phyloP scores from a whole-genome alignment of 2,329 filamentous ascomycete genomes.

The Plenodomus lindquistii region DNA sequence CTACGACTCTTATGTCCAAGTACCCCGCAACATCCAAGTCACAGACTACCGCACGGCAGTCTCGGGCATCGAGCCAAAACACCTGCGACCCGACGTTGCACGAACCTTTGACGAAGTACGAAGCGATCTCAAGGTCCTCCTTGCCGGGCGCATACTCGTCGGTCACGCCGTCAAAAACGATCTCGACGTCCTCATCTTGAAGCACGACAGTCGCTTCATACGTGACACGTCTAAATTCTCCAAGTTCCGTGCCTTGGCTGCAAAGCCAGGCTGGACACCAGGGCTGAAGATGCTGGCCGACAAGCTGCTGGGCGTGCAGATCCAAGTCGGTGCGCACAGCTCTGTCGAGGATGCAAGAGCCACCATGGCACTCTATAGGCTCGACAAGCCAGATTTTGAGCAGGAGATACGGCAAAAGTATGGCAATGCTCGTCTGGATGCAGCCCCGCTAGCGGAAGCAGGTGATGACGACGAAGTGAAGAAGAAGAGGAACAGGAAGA shows the following conservation, averaged over 20 bases:
- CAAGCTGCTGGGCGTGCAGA: conserved; percentile 61
- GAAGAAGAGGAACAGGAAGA: conserved; percentile 42
- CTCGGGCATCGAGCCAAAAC: conserved; percentile 76
- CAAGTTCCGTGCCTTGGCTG: conserved; percentile 71
- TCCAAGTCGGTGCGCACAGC: conserved; percentile 64
- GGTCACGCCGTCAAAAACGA: conserved; percentile 85
- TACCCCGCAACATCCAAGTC: conserved; percentile 67
- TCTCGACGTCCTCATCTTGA: conserved; percentile 72
- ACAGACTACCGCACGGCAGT: conserved; percentile 89
- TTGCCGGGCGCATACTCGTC: conserved; percentile 73
- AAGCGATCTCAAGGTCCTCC: conserved; percentile 66
- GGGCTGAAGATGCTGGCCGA: conserved; percentile 64
- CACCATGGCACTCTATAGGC: conserved; percentile 85
- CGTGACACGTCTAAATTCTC: conserved; percentile 82
- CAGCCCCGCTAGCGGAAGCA: conserved; percentile 22
- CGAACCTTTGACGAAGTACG: conserved; percentile 75
- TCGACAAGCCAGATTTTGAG: conserved; percentile 84
- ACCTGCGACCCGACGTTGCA: conserved; percentile 62
- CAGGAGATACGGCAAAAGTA: conserved; percentile 73
- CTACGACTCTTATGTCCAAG: conserved; percentile 90
- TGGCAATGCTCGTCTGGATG: conserved; percentile 31
- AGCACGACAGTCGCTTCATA: conserved; percentile 76
- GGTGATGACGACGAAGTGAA: conserved; percentile 26
- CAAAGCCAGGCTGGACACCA: conserved; percentile 65
- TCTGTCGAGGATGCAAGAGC: conserved; percentile 79